Percentiles rank a stretch among this genome's conserved stretches.
phyloP scores from a whole-genome alignment of 352 stramenopile genomes.

The Blastocystis sp. region DNA sequence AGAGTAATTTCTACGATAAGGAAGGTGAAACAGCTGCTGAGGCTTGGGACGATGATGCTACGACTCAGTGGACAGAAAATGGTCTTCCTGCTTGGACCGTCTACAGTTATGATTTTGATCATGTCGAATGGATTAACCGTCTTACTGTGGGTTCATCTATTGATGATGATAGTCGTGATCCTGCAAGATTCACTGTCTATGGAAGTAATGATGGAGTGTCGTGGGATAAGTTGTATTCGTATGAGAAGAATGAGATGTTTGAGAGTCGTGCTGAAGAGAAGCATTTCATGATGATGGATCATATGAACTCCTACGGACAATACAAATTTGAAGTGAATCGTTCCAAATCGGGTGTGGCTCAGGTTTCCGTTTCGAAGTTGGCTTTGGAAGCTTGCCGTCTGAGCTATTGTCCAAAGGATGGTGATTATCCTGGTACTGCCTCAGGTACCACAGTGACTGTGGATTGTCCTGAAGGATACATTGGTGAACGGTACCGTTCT shows the following conservation, averaged over 20 bases:
- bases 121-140: conserved; percentile 55
- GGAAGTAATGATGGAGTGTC: conserved; percentile 38
- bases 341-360: not conserved
- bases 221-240: conserved; percentile 12
- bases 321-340: conserved; percentile 36
- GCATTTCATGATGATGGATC: conserved; percentile 56
- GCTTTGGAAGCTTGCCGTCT: conserved; percentile 32
- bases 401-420: conserved; percentile 46
- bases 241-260: not conserved
- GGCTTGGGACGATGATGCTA: conserved; percentile 27
- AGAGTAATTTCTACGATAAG: conserved; percentile 58
- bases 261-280: not conserved
- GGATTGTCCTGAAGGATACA: conserved; percentile 45
- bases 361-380: not conserved
- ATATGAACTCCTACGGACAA: conserved; percentile 56
- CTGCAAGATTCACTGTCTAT: conserved; percentile 38
- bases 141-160: not conserved
- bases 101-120: conserved; percentile 50
- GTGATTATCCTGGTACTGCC: conserved; percentile 48
- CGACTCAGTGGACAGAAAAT: conserved; percentile 57
- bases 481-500: conserved; percentile 41
- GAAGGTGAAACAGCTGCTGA: conserved; percentile 25
- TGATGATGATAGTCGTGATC: conserved; percentile 18
- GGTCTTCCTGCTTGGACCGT: conserved; percentile 58
- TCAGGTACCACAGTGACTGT: not conserved